Base-by-base conservation (phyloP, 1,284 basidiomycete species). In the Malassezia japonica region DNA sequence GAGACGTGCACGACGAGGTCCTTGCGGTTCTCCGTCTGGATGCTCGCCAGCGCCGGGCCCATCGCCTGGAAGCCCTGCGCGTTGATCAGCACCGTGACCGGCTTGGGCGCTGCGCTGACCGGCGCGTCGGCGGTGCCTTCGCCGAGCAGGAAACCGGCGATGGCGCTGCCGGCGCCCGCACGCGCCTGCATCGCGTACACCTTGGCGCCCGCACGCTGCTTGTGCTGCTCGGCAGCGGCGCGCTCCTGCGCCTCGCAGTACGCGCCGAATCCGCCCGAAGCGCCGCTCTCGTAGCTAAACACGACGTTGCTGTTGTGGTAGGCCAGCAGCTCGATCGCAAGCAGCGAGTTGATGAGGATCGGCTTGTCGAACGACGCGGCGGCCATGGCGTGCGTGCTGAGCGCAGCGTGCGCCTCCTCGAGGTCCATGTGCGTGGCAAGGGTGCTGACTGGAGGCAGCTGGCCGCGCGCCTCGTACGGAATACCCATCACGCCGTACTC, bases 161-260 rank as follows among this genome's bases (percentile, higher is more conserved):
- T 63, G 46, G 69, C 65, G 44, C 48, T 61, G 35, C 60, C 68
- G 20, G 70, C 98, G 33, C 92, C 94, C 3, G 89, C 48, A 25
- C 69, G 65, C 34, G 68, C 67, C 62, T 72, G 70, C 66, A 72
- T 65, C 50, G 60, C 50, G 50, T 64, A 64, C 46, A 72, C 70
- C 42, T 59, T 54, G 40, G 67, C 57, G 20, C 61, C 59, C 16
- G 53, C 48, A 48, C 53, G 56, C 27, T 60, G 60, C 40, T 60
- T 46, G 28, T 41, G 28, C 15, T 46, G 40, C 28, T 40, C 15
- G 12, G 36, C 12, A 21, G 62, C 62, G 3, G 53, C 48, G 25
- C 49, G 25, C 15, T 64, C 64, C 48, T 65, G 55, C 40, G 57
- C 44, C 55, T 72, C 70, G 46, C 61, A 57, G 57, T 50, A 67